phyloP scores from a whole-genome alignment of 441 rosid genomes.

The Isatis lusitanica region DNA sequence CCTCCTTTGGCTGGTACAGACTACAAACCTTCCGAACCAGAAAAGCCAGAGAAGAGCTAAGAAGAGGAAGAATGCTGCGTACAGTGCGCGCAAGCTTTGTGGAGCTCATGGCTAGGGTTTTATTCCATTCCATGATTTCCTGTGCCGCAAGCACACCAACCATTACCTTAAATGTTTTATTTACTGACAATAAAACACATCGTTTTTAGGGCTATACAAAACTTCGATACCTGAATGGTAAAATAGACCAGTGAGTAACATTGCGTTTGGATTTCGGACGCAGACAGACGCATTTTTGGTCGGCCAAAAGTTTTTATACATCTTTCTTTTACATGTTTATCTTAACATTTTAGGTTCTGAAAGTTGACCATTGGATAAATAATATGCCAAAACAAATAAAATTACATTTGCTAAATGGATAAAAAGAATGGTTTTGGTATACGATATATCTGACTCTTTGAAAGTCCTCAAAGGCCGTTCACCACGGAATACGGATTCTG shows the following conservation, averaged over 20 bases:
- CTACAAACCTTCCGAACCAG: conserved; percentile 38
- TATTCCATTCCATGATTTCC: conserved; percentile 2
- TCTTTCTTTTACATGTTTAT: background rate
- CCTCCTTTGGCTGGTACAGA: conserved; percentile 40
- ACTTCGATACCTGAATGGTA: conserved; percentile 12
- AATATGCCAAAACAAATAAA: too few relatives aligned
- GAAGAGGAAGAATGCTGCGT: background rate
- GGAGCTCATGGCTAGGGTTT: conserved; percentile 11
- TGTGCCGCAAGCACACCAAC: conserved; percentile 7
- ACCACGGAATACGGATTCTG: too few relatives aligned
- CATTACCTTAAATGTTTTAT: background rate
- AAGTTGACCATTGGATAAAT: background rate
- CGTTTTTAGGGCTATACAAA: conserved; percentile 3
- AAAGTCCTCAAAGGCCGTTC: too few relatives aligned
- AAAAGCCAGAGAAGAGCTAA: conserved; percentile 42
- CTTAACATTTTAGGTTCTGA: background rate
- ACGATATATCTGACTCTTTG: too few relatives aligned
- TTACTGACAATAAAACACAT: conserved; percentile 19
- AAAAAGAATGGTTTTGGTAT: background rate
- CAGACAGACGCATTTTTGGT: background rate
- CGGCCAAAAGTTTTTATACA: background rate
- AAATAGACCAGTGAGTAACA: background rate
- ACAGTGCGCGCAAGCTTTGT: background rate
- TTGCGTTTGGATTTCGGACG: background rate
- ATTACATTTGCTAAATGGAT: background rate